Evolutionary conservation across 176 grass and related monocot species (phyloP).

Genomic region (Tillandsia leiboldiana): DNA sequence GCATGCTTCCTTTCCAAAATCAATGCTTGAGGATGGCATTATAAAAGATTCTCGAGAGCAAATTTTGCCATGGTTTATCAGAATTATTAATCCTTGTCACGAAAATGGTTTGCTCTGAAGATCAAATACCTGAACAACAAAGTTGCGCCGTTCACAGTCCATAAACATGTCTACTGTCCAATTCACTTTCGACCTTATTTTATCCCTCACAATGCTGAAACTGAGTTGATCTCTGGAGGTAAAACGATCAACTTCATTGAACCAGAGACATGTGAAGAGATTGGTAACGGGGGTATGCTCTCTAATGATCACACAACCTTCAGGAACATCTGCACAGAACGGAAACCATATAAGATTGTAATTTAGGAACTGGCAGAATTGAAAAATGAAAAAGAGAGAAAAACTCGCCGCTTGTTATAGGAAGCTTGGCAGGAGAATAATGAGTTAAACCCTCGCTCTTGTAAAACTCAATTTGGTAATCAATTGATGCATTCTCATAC

Average conservation of each 20-base stretch:
- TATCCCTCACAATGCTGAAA: conserved; percentile 91
- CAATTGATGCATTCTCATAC: conserved; percentile 91
- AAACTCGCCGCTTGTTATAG: conserved; percentile 79
- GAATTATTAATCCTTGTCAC: background rate
- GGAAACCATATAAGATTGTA: background rate
- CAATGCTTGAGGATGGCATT: no score
- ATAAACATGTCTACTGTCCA: conserved; percentile 91
- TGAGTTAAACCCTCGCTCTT: conserved; percentile 88
- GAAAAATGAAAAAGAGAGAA: background rate
- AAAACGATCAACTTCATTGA: conserved; percentile 92
- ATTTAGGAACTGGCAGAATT: background rate
- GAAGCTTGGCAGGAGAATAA: conserved; percentile 87
- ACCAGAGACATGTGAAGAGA: conserved; percentile 92
- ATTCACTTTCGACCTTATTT: conserved; percentile 63
- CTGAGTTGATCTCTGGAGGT: conserved; percentile 88
- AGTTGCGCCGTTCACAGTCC: conserved; percentile 92
- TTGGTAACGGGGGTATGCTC: conserved; percentile 86
- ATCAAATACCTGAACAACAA: conserved; percentile 80
- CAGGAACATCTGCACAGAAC: conserved; percentile 66
- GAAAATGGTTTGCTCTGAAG: background rate
- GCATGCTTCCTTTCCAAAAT: background rate
- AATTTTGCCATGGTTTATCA: conserved; percentile 1
- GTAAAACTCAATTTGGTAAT: conserved; percentile 92
- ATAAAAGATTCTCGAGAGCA: no score
- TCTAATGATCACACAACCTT: conserved; percentile 92